phyloP scores from a whole-genome alignment of 2,329 filamentous ascomycete species.

The Pyrenophora tritici-repentis region DNA sequence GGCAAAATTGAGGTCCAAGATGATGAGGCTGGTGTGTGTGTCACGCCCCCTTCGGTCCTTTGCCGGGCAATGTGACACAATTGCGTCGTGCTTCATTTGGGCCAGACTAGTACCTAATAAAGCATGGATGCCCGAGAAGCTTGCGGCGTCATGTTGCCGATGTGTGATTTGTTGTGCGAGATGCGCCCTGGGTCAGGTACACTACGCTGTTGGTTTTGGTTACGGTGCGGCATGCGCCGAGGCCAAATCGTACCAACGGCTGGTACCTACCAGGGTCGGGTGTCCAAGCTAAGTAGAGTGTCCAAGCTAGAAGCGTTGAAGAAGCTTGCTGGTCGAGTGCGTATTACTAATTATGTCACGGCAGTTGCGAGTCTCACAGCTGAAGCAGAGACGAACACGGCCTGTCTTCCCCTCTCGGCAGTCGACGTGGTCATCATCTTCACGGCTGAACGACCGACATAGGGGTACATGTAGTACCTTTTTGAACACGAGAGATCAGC shows the following conservation, averaged over 20 bases:
- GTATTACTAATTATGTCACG: conserved; percentile 3
- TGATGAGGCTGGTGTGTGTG: conserved; percentile 2
- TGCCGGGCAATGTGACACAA: conserved; percentile 11
- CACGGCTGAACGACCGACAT: neutral
- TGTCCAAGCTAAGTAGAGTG: neutral
- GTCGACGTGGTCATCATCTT: neutral
- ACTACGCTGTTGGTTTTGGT: conserved; percentile 1
- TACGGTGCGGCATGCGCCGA: conserved; percentile 16
- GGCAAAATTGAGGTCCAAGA: neutral
- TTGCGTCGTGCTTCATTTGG: conserved; percentile 4
- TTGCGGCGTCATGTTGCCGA: conserved; percentile 11
- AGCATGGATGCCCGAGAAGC: conserved; percentile 2
- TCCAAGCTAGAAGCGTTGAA: conserved; percentile 17
- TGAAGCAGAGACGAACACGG: neutral
- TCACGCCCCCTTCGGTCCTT: conserved; percentile 9
- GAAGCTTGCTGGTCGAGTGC: conserved; percentile 4
- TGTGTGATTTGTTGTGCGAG: conserved; percentile 6
- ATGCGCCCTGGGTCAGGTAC: conserved; percentile 2
- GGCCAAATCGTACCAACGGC: neutral
- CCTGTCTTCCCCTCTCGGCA: conserved; percentile 4
- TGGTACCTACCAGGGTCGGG: no score
- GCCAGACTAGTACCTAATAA: conserved; percentile 1
- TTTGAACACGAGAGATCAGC: no score
- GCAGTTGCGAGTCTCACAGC: conserved; percentile 1
- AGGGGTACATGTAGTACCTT: no score